Evolutionary conservation across 73 alveolate genomes (phyloP), one percentile per base, ranked within the genome.

Genomic region (Paramecium pentaurelia): DNA sequence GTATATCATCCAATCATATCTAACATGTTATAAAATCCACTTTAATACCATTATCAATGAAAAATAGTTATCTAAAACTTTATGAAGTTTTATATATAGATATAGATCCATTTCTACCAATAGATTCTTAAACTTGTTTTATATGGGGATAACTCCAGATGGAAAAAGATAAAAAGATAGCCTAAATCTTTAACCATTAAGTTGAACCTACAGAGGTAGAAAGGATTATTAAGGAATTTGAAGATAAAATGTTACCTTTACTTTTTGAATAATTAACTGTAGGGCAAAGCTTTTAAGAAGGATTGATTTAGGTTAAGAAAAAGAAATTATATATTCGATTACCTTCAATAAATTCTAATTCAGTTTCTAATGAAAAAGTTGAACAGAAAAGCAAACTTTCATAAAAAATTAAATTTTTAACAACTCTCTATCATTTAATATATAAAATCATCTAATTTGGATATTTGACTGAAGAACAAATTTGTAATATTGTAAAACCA

Each of bases 191-290:
- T 34, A 71, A 71, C 32, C 86, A 71, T 71, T 71, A 71, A 18
- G 34, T 71, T 9, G 86, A 71, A 37, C 86, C 86, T 9, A 42
- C 58, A 71, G 86, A 71, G 12, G 49, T 37, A 3, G 86, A 49
- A 32, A 71, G 44, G 10, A 5, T 71, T 20, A 71, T 42, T 3
- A 71, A 71, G 30, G 86, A 71, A 12, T 71, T 71, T 71, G 86
- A 71, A 7, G 86, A 71, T 71, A 71, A 37, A 71, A 71, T 71
- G 86, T 30, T 71, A 32, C 86, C 86, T 4, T 30, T 71, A 3
- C 22, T 71, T 34, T 34, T 30, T 30, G 86, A 71, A 71, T 37
- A 10, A 8, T 34, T 71, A 71, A 18, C 28, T 11, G 14, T 18
- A 27, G 86, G 86, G 6, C n/a, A 34, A 12, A 32, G 58, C 11